Percentiles rank a stretch among this genome's conserved stretches.
Conservation (phyloP, 768 basidiomycete genomes). For the Boletus patriciae region DNA sequence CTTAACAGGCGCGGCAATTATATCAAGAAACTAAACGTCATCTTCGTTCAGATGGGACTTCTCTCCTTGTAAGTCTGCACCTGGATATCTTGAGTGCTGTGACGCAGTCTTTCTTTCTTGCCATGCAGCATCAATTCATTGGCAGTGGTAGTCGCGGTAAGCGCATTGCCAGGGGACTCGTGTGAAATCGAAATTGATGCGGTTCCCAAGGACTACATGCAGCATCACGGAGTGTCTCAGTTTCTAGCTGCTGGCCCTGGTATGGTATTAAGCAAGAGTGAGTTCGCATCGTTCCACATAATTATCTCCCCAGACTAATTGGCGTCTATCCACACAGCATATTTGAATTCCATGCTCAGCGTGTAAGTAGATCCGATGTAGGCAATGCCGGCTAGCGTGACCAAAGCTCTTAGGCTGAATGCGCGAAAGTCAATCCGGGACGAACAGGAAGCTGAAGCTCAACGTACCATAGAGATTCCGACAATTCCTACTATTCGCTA, state of each 20-base stretch:
- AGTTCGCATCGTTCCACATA: not conserved
- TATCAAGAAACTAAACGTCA: conserved; percentile 12
- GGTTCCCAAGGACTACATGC: conserved; percentile 18
- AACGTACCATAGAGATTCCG: conserved; percentile 15
- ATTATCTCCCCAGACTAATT: not conserved
- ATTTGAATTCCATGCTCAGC: conserved; percentile 22
- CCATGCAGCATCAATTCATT: conserved; percentile 10
- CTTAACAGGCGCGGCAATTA: conserved; percentile 4
- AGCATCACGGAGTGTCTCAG: not conserved
- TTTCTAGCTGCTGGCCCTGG: conserved; percentile 15
- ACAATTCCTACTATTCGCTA: conserved; percentile 14
- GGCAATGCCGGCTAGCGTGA: not conserved
- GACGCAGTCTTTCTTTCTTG: not conserved
- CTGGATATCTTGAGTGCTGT: not conserved
- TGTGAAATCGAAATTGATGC: not conserved
- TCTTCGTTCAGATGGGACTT: conserved; percentile 24
- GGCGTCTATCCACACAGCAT: conserved; percentile 8
- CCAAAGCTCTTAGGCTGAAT: conserved; percentile 9
- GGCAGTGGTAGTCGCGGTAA: conserved; percentile 12
- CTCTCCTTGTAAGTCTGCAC: conserved; percentile 14
- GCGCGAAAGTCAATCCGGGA: conserved; percentile 22
- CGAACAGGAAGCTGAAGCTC: not conserved
- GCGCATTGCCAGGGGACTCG: not conserved
- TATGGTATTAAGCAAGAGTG: conserved; percentile 19
- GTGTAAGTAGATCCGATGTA: not conserved